Percentiles rank a stretch among this genome's conserved stretches.
Evolutionary conservation across 2,329 filamentous ascomycete genomes (phyloP).

Genomic region (Calonectria leucothoes): DNA sequence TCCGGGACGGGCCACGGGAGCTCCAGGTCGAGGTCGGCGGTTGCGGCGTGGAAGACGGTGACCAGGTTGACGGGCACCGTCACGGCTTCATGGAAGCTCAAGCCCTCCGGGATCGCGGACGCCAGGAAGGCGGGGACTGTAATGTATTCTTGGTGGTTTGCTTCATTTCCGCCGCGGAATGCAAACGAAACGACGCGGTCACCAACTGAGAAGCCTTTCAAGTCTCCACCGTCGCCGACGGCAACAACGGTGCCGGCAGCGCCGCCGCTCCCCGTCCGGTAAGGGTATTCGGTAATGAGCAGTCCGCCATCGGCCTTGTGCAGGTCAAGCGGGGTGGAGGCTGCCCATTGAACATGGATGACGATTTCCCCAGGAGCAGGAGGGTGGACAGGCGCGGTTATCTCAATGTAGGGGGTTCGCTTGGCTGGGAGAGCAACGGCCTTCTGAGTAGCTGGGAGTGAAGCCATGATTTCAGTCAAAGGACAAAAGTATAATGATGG

Average conservation of each 20-base stretch:
- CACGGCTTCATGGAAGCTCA: slow-evolving; percentile 58
- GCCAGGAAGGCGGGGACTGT: slow-evolving; percentile 63
- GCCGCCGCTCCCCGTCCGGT: slow-evolving; percentile 62
- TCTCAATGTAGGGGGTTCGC: slow-evolving; percentile 63
- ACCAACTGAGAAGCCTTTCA: slow-evolving; percentile 58
- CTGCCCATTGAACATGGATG: slow-evolving; percentile 67
- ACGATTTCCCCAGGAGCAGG: slow-evolving; percentile 61
- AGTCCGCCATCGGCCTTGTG: slow-evolving; percentile 72
- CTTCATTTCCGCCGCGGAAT: slow-evolving; percentile 58
- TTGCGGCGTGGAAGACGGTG: slow-evolving; percentile 67
- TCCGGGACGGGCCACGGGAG: slow-evolving; percentile 68
- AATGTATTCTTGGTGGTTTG: slow-evolving; percentile 66
- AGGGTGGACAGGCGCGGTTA: slow-evolving; percentile 56
- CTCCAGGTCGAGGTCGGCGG: slow-evolving; percentile 61
- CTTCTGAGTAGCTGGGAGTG: slow-evolving; percentile 71
- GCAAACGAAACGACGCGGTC: slow-evolving; percentile 69
- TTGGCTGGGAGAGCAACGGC: slow-evolving; percentile 68
- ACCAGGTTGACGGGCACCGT: slow-evolving; percentile 69
- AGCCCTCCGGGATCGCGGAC: slow-evolving; percentile 55
- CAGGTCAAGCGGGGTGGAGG: slow-evolving; percentile 70
- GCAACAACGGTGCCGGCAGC: slow-evolving; percentile 65
- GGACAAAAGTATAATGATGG: background rate
- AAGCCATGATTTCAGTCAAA: slow-evolving; percentile 28
- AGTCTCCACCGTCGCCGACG: slow-evolving; percentile 54
- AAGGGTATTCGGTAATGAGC: slow-evolving; percentile 59